These are phyloP conservation scores for Entrophospora sp. DNA, from an alignment of 192 early-diverging fungal species.

Conservation along the genomic window DNA sequence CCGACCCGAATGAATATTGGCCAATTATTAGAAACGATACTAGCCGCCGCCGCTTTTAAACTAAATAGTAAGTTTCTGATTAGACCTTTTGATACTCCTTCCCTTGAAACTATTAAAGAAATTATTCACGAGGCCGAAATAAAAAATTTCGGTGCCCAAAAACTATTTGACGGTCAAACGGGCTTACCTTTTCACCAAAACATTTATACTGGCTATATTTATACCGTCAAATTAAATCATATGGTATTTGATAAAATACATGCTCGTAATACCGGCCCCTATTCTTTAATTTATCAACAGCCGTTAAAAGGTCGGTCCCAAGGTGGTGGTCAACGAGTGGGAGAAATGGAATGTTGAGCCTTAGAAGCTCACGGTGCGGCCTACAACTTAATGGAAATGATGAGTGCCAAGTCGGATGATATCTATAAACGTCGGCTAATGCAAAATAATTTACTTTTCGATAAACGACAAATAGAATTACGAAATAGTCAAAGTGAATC, in stretches of 20 bases:
- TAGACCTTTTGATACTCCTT: constrained; percentile 1
- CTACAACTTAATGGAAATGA: not conserved
- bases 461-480: not conserved
- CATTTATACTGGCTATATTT: constrained; percentile 3
- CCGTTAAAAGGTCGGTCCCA: constrained; percentile 1
- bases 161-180: constrained; percentile 12
- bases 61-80: not conserved
- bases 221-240: constrained; percentile 5
- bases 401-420: not conserved
- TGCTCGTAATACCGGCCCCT: not conserved
- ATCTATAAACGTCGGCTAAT: not conserved
- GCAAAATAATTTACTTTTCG: not conserved
- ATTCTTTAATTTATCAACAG: constrained; percentile 6
- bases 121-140: constrained; percentile 10
- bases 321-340: constrained; percentile 7
- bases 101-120: not conserved
- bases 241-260: constrained; percentile 7
- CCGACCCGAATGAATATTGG: constrained; percentile 12
- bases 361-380: not conserved
- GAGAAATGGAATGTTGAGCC: constrained; percentile 6
- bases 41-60: not conserved
- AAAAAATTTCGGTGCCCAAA: constrained; percentile 6
- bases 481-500: not conserved
- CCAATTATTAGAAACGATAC: not conserved
- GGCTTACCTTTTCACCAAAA: constrained; percentile 11